These are phyloP conservation scores for Helicostylum pulchrum DNA, from an alignment of 192 early-diverging fungal genomes.

Conservation along the genomic window DNA sequence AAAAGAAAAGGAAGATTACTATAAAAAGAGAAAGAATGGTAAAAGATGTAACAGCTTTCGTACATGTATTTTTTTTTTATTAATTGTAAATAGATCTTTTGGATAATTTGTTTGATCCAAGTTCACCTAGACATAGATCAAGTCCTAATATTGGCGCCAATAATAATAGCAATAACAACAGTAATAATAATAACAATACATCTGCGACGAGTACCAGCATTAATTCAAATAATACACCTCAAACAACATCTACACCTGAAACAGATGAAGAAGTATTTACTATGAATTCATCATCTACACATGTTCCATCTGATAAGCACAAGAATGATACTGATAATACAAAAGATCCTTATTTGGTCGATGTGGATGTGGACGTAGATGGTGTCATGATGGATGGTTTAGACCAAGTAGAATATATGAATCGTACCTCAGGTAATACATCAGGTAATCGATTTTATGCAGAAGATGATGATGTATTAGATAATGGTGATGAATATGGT, in stretches of 20 bases:
- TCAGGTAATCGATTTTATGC: conserved; percentile 7
- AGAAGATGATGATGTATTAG: conserved; percentile 16
- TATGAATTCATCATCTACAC: not conserved
- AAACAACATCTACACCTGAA: not conserved
- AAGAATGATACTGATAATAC: conserved; percentile 5
- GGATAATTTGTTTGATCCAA: conserved; percentile 36
- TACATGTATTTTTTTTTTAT: conserved; percentile 6
- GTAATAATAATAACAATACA: not conserved
- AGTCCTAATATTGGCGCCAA: not conserved
- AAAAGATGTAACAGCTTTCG: not conserved
- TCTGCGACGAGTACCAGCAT: not conserved
- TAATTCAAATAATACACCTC: not conserved
- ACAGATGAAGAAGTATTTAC: not conserved
- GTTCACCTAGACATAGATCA: conserved; percentile 8
- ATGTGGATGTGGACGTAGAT: conserved; percentile 33
- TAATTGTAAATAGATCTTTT: conserved; percentile 22
- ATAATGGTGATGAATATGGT: conserved; percentile 19
- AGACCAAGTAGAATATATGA: conserved; percentile 26
- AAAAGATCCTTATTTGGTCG: conserved; percentile 27
- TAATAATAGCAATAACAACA: not conserved
- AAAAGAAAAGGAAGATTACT: conserved; percentile 33
- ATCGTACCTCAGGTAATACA: not conserved
- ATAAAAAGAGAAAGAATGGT: conserved; percentile 24
- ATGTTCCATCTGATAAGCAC: not conserved
- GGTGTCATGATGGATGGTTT: conserved; percentile 31